Evolutionary conservation across 2,329 filamentous ascomycete genomes (phyloP).

Genomic region (Monilinia aucupariae): DNA sequence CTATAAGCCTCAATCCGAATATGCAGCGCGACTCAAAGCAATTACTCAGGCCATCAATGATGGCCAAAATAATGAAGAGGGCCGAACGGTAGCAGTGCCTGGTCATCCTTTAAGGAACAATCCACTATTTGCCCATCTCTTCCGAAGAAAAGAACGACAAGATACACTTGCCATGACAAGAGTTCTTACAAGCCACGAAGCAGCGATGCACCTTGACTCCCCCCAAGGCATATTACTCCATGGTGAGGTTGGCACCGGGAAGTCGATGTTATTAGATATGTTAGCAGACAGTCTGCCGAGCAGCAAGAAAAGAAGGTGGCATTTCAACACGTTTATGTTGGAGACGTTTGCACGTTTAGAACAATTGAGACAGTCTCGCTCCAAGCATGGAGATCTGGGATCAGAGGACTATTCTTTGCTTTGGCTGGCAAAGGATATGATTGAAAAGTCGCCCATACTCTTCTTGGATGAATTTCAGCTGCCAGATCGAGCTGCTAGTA

Average conservation of each 20-base stretch:
- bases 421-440: constrained; percentile 69
- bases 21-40: constrained; percentile 58
- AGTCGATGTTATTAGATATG: constrained; percentile 78
- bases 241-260: constrained; percentile 77
- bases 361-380: constrained; percentile 44
- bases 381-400: constrained; percentile 8
- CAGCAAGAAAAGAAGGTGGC: constrained; percentile 67
- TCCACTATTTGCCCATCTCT: constrained; percentile 54
- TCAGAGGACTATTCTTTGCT: constrained; percentile 43
- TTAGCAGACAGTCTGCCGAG: constrained; percentile 74
- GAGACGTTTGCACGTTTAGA: constrained; percentile 70
- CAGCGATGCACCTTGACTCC: constrained; percentile 64
- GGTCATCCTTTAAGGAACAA: constrained; percentile 54
- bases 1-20: constrained; percentile 68
- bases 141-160: constrained; percentile 48
- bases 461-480: constrained; percentile 83
- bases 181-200: constrained; percentile 64
- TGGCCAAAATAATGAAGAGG: constrained; percentile 32
- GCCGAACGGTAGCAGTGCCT: constrained; percentile 43
- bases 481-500: constrained; percentile 70
- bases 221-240: constrained; percentile 72
- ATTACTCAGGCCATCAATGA: constrained; percentile 44
- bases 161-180: constrained; percentile 61
- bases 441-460: constrained; percentile 67
- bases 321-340: constrained; percentile 84